Percentiles rank a stretch among this genome's conserved stretches.
These are phyloP conservation scores for Corynascus novoguineensis DNA, from an alignment of 495 filamentous ascomycete genomes.

Conservation along the genomic window DNA sequence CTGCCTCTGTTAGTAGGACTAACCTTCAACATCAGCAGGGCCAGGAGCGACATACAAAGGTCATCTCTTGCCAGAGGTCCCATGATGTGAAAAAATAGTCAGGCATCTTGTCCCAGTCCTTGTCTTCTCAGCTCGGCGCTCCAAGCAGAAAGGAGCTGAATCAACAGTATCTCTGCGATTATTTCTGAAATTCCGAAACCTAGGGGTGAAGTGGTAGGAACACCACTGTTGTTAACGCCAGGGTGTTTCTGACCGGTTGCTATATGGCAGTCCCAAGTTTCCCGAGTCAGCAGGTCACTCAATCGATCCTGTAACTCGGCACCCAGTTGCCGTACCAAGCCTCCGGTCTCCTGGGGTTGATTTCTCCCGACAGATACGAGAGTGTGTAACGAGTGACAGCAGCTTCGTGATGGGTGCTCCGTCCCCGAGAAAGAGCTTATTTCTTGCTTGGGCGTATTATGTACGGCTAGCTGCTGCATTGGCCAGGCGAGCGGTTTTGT, in stretches of 20 bases:
- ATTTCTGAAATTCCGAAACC: no score
- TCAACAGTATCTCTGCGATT: no score
- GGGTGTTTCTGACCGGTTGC: neutral
- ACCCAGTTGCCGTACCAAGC: neutral
- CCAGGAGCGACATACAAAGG: constrained; percentile 57
- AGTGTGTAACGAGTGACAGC: constrained; percentile 29
- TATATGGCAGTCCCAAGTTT: neutral
- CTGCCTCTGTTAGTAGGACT: constrained; percentile 30
- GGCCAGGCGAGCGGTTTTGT: constrained; percentile 17
- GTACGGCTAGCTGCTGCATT: constrained; percentile 26
- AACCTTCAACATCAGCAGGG: neutral
- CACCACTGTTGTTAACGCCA: no score
- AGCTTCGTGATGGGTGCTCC: neutral
- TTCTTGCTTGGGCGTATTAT: constrained; percentile 6
- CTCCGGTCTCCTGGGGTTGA: neutral
- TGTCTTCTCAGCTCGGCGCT: no score
- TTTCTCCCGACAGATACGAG: constrained; percentile 19
- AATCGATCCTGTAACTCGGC: neutral
- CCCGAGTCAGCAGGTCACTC: neutral
- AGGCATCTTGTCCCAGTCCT: constrained; percentile 17
- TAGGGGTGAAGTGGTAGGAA: no score
- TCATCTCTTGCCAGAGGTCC: constrained; percentile 87
- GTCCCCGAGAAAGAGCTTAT: constrained; percentile 14
- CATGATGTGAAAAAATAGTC: constrained; percentile 66
- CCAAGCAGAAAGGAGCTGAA: no score